Percentiles rank a stretch among this genome's conserved stretches.
These are phyloP conservation scores for Candida tallmaniae DNA, from an alignment of 805 yeast genomes.

Conservation along the genomic window DNA sequence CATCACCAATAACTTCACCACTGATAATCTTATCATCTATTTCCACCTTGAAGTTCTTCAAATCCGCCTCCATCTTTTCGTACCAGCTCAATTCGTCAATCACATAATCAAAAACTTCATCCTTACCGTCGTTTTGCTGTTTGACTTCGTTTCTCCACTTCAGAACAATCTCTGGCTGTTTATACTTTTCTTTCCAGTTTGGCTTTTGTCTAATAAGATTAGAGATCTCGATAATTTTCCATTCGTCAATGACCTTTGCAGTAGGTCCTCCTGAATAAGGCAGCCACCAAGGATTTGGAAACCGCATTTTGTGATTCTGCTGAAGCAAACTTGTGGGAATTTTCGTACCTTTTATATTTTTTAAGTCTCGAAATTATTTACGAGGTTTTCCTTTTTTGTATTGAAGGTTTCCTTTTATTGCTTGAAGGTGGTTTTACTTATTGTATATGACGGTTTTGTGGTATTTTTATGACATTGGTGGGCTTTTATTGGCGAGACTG, in stretches of 20 bases:
- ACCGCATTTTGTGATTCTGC: too few species aligned
- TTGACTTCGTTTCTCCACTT: slow-evolving; percentile 19
- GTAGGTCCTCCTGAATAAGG: slow-evolving; percentile 11
- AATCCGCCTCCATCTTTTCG: slow-evolving; percentile 8
- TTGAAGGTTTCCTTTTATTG: too few species aligned
- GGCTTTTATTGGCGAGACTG: too few species aligned
- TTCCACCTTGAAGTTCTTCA: slow-evolving; percentile 12
- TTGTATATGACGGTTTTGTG: too few species aligned
- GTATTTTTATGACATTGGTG: too few species aligned
- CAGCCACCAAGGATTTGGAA: slow-evolving; percentile 6
- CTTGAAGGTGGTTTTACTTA: too few species aligned
- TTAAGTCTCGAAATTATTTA: too few species aligned
- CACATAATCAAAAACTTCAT: slow-evolving; percentile 18
- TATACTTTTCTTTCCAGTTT: slow-evolving; percentile 17
- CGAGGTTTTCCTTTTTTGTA: too few species aligned
- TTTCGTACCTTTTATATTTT: too few species aligned
- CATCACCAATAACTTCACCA: slow-evolving; percentile 14
- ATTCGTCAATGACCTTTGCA: slow-evolving; percentile 13
- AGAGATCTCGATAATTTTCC: slow-evolving; percentile 15
- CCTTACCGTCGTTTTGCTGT: slow-evolving; percentile 13
- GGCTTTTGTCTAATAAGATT: slow-evolving; percentile 14
- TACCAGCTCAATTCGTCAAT: slow-evolving; percentile 28
- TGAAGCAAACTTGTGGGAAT: too few species aligned
- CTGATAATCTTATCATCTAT: slow-evolving; percentile 20
- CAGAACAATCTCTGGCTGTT: slow-evolving; percentile 10